Conservation (phyloP, 345 rosid genomes). For the Mercurialis annua region DNA sequence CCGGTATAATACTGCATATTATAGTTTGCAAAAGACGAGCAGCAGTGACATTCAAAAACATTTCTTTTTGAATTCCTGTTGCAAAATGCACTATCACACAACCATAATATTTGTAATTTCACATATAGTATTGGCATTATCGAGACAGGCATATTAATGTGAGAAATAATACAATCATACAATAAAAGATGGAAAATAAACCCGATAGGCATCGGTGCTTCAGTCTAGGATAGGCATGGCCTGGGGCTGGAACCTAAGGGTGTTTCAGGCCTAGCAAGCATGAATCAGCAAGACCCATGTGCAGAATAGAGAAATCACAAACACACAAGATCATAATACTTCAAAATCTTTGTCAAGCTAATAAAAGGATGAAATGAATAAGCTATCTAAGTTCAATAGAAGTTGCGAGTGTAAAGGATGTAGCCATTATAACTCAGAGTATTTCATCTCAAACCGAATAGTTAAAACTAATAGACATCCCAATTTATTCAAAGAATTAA, state of each 20-base stretch:
- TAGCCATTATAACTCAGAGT: too few relatives aligned
- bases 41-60: not conserved
- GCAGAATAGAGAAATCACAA: not conserved
- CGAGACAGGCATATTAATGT: too few relatives aligned
- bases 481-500: not conserved
- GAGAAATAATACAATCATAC: not conserved
- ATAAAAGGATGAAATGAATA: not conserved
- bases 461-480: not conserved
- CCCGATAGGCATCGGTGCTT: not conserved
- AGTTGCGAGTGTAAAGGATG: not conserved
- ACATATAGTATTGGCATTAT: too few relatives aligned
- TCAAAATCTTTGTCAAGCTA: not conserved
- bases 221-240: not conserved
- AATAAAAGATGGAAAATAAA: not conserved
- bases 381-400: not conserved
- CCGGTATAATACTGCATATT: not conserved
- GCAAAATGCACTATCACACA: not conserved
- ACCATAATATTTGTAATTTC: too few relatives aligned
- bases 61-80: not conserved
- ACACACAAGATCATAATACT: not conserved
- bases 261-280: not conserved
- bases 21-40: not conserved
- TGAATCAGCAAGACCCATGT: not conserved
- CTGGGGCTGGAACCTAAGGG: too few relatives aligned
- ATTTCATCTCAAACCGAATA: not conserved